Evolutionary conservation across 768 basidiomycete genomes (phyloP), one percentile per base, ranked within the genome.

Genomic region (Asterophora parasitica): DNA sequence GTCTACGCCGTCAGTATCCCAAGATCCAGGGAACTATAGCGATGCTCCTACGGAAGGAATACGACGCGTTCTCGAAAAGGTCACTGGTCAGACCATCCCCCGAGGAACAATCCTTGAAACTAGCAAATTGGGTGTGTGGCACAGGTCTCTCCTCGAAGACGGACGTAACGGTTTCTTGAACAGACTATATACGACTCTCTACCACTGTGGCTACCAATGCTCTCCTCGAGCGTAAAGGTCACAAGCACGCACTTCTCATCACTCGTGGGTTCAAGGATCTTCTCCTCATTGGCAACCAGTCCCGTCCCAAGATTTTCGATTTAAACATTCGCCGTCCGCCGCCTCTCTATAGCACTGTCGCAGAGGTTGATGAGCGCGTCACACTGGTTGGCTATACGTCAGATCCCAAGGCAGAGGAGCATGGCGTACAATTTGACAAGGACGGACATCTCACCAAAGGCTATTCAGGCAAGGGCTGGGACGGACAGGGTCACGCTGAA

Each of bases 201-300:
- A 96, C 94, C 0, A 98, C 95, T 0, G 92, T 97, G 3, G 94
- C 93, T 0, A 98, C 95, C 13, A 98, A 97, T 58, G 94, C 95
- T 0, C 77, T 98, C 0, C 77, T 98, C 5, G 95, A 98, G 59
- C 83, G 95, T 39, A 94, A 95, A 65, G 95, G 95, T 1, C 87
- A 92, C 58, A 84, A 83, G 52, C 92, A 95, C 50, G 94, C 92
- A 0, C 72, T 98, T 30, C 70, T 96, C 11, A 95, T 94, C 59
- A 97, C 95, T 1, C 81, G 81, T 51, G 92, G 92, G 0, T 95
- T 94, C 75, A 82, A 82, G 61, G 94, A 96, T 64, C 81, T 97
- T 8, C 77, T 98, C 5, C 75, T 88, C 27, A 97, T 98, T 49
- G 92, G 92, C 7, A 96, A 96, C 64, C 95, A 97, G 64, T 86